Evolutionary conservation across 2,329 filamentous ascomycete genomes (phyloP), one percentile per base, ranked within the genome.

Genomic region (Gaeumannomyces sp.): DNA sequence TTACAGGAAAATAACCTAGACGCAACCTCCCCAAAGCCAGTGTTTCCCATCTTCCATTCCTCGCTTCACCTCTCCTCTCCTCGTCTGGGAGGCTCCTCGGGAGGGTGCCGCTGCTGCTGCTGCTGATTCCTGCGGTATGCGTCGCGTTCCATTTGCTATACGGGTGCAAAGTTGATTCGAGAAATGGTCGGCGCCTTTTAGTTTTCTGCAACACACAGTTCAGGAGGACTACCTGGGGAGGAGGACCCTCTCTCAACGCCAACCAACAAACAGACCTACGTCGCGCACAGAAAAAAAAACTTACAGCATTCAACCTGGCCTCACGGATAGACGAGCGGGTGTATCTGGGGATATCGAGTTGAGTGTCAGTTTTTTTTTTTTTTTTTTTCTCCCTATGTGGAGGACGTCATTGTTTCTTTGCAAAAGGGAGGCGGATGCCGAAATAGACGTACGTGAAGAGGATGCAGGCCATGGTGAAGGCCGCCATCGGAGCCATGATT

Each of bases 381-480:
- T n/a, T n/a, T n/a, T n/a, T n/a, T n/a, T n/a, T n/a, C n/a, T n/a
- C n/a, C n/a, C n/a, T n/a, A n/a, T n/a, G n/a, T n/a, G n/a, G n/a
- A n/a, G n/a, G n/a, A n/a, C n/a, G n/a, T 19, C 22, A 7, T 11
- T 60, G 28, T n/a, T 2, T 8, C 6, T 3, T 33, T 33, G 31
- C 31, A 27, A 58, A 58, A 8, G 7, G 7, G 29, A 7, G 29
- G 29, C 7, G 7, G 4, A 31, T 31, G 29, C 29, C 7, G 4
- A 25, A 58, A 58, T 16, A 58, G 4, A 59, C 60, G 33, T 61
- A 61, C 60, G 38, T 50, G 35, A 50, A 61, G 0, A 61, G 60
- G 35, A 61, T n/a, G 35, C 60, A 61, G 10, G 60, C 60, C 60
- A 61, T 61, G n/a, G 60, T 61, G 25, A 61, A 61, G 22, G 60